Evolutionary conservation across 352 stramenopile genomes (phyloP).

Genomic region (Phytopythium litorale): DNA sequence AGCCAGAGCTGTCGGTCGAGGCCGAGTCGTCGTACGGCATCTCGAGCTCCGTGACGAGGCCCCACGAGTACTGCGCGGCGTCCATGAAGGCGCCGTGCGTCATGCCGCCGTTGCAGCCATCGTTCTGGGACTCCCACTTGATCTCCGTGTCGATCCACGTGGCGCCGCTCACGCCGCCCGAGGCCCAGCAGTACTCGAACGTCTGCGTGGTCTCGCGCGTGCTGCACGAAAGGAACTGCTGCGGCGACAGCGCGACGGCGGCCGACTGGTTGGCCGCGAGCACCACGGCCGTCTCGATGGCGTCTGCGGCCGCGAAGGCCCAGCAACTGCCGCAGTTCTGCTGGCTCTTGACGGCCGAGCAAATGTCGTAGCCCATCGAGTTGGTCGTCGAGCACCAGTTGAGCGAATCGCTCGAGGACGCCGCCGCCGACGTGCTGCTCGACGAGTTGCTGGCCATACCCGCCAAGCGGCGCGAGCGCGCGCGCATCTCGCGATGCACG

Average conservation of each 20-base stretch:
- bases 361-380: slow-evolving; percentile 58
- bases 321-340: slow-evolving; percentile 81
- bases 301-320: slow-evolving; percentile 71
- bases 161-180: slow-evolving; percentile 32
- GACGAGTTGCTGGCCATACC: slow-evolving; percentile 18
- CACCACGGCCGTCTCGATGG: slow-evolving; percentile 73
- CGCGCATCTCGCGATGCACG: slow-evolving; percentile 53
- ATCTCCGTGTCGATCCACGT: slow-evolving; percentile 59
- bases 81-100: slow-evolving; percentile 79
- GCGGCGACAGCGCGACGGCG: slow-evolving; percentile 64
- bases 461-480: slow-evolving; percentile 19
- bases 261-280: slow-evolving; percentile 56
- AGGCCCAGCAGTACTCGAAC: slow-evolving; percentile 76
- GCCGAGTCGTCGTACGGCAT: slow-evolving; percentile 67
- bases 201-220: slow-evolving; percentile 59
- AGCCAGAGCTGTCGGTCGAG: slow-evolving; percentile 13
- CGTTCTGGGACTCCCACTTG: slow-evolving; percentile 73
- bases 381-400: slow-evolving; percentile 77
- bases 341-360: slow-evolving; percentile 76
- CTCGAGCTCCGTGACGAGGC: slow-evolving; percentile 63
- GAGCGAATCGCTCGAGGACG: slow-evolving; percentile 27
- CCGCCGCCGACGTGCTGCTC: slow-evolving; percentile 12
- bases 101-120: slow-evolving; percentile 80
- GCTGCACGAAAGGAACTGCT: slow-evolving; percentile 75
- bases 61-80: slow-evolving; percentile 48